Evolutionary conservation across 768 basidiomycete genomes (phyloP).

Genomic region (Lactifluus echinatus): DNA sequence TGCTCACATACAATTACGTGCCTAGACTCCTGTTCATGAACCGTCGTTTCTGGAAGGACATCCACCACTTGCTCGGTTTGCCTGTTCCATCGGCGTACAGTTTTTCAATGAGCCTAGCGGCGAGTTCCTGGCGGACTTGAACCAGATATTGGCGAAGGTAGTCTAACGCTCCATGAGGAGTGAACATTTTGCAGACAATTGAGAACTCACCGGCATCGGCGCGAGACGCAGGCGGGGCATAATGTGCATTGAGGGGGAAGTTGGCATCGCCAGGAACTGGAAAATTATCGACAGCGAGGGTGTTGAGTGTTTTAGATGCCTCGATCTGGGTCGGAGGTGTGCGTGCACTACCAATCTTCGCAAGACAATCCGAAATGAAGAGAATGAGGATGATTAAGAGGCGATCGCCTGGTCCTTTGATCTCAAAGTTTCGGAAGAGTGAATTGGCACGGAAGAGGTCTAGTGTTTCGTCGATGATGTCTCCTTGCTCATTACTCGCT

Average conservation of each 20-base stretch:
- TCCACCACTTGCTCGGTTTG: conserved; percentile 99
- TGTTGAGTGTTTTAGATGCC: conserved; percentile 81
- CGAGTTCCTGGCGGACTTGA: conserved; percentile 89
- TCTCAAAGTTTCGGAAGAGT: conserved; percentile 98
- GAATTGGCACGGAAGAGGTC: conserved; percentile 98
- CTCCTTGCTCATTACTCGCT: conserved; percentile 74
- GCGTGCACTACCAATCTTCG: conserved; percentile 72
- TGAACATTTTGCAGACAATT: background rate
- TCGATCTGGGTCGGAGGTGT: conserved; percentile 69
- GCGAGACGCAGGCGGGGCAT: conserved; percentile 68
- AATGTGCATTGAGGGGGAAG: conserved; percentile 89
- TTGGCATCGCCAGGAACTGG: conserved; percentile 93
- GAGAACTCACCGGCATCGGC: conserved; percentile 60
- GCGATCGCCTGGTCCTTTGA: conserved; percentile 95
- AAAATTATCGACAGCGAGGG: conserved; percentile 89
- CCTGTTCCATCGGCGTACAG: conserved; percentile 90
- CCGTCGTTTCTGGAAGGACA: conserved; percentile 96
- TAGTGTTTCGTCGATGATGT: conserved; percentile 93
- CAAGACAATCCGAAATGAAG: conserved; percentile 94
- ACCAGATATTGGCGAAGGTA: conserved; percentile 84
- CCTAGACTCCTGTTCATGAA: conserved; percentile 91
- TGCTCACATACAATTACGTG: conserved; percentile 32
- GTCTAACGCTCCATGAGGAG: conserved; percentile 40
- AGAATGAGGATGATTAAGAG: conserved; percentile 95
- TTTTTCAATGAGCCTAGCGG: conserved; percentile 74